phyloP scores from a whole-genome alignment of 305 asterid species.

The Coffea humblotiana region DNA sequence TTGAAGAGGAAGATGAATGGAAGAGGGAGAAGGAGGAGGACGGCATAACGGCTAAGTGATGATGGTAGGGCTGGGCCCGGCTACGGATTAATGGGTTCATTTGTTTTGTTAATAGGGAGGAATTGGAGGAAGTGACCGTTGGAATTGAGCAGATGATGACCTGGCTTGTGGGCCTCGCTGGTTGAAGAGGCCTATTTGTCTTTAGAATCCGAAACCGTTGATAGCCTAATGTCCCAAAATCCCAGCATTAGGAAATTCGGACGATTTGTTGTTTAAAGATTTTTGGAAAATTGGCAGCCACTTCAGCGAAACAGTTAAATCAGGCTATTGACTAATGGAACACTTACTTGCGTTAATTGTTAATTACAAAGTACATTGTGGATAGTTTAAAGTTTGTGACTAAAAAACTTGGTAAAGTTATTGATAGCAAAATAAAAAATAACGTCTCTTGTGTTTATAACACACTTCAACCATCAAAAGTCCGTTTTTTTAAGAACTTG shows the following conservation, averaged over 20 bases:
- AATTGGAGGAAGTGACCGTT: constrained; percentile 37
- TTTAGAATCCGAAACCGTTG: too few relatives aligned
- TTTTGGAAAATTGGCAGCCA: too few relatives aligned
- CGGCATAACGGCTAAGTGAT: constrained; percentile 32
- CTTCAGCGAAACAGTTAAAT: too few relatives aligned
- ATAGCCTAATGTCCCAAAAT: too few relatives aligned
- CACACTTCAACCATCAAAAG: not conserved
- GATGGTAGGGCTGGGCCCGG: not conserved
- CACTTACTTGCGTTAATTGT: not conserved
- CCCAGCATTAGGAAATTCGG: too few relatives aligned
- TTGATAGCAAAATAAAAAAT: not conserved
- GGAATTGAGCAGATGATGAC: constrained; percentile 13
- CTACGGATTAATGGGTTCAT: not conserved
- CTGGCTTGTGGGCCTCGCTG: not conserved
- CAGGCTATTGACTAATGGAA: too few relatives aligned
- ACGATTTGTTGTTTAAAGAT: too few relatives aligned
- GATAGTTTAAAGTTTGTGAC: not conserved
- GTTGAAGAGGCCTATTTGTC: too few relatives aligned
- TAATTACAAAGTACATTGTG: not conserved
- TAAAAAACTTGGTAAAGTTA: not conserved
- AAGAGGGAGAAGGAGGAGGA: not conserved
- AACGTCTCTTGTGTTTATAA: not conserved
- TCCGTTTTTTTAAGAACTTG: not conserved
- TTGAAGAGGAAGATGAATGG: not conserved
- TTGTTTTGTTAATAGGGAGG: constrained; percentile 12